phyloP scores from a whole-genome alignment of 169 alveolate genomes.

The Eimeria acervulina region DNA sequence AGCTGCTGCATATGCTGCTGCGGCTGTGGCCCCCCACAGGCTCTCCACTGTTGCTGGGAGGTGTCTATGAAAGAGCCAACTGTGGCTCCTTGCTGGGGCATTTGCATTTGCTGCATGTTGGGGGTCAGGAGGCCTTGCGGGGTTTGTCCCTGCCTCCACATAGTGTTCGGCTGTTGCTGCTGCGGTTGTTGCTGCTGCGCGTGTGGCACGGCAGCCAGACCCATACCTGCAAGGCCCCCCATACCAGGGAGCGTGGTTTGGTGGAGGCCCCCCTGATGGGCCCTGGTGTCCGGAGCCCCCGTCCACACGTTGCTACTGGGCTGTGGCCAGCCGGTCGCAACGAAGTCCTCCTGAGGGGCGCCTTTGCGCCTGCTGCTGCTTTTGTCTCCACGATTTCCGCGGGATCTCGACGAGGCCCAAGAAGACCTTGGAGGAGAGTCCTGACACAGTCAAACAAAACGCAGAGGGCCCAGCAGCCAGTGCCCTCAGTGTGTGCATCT shows the following conservation, averaged over 20 bases:
- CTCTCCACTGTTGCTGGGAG: slow-evolving; percentile 66
- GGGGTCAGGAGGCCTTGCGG: slow-evolving; percentile 56
- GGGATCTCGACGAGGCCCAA: slow-evolving; percentile 61
- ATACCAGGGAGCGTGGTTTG: slow-evolving; percentile 40
- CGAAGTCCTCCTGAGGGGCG: slow-evolving; percentile 61
- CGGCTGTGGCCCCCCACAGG: slow-evolving; percentile 42
- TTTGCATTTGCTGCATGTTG: slow-evolving; percentile 61
- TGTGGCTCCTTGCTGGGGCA: slow-evolving; percentile 65
- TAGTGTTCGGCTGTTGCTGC: slow-evolving; percentile 24
- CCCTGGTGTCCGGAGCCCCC: slow-evolving; percentile 45
- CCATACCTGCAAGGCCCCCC: slow-evolving; percentile 75
- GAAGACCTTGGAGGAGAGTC: slow-evolving; percentile 55
- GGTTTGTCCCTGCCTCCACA: slow-evolving; percentile 50
- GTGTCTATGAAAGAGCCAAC: slow-evolving; percentile 10
- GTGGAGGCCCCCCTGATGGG: slow-evolving; percentile 35
- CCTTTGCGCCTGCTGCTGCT: slow-evolving; percentile 67
- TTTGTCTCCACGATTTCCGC: slow-evolving; percentile 55
- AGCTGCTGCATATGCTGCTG: slow-evolving; percentile 63
- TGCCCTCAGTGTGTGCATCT: not conserved
- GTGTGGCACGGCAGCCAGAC: slow-evolving; percentile 30
- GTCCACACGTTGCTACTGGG: slow-evolving; percentile 28
- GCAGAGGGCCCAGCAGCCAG: not conserved
- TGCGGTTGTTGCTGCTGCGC: slow-evolving; percentile 61
- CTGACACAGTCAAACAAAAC: not conserved
- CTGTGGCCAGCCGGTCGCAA: slow-evolving; percentile 47